These are phyloP conservation scores for Ilyonectria destructans DNA, from an alignment of 2,329 filamentous ascomycete genomes.

Conservation along the genomic window DNA sequence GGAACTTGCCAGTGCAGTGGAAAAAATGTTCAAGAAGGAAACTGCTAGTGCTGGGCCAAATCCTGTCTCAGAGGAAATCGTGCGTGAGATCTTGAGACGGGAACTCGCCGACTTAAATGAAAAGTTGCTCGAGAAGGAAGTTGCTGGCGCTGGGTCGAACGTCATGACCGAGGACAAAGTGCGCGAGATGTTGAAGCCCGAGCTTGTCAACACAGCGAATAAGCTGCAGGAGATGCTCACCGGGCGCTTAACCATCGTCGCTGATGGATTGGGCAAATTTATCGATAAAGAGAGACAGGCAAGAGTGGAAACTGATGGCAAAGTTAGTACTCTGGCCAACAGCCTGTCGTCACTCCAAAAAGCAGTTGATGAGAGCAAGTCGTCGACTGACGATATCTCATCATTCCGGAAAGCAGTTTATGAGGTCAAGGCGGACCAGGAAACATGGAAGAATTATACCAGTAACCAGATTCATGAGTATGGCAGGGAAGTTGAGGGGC, in stretches of 20 bases:
- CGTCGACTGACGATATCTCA: constrained; percentile 17
- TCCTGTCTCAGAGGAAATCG: constrained; percentile 25
- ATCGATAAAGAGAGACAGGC: constrained; percentile 42
- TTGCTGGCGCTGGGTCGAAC: neutral
- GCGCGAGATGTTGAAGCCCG: constrained; percentile 27
- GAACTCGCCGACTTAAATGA: constrained; percentile 29
- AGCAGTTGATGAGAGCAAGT: neutral
- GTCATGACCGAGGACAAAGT: constrained; percentile 30
- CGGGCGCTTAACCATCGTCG: constrained; percentile 19
- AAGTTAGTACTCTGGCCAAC: constrained; percentile 7
- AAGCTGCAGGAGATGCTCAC: constrained; percentile 17
- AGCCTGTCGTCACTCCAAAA: neutral
- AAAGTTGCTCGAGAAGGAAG: constrained; percentile 15
- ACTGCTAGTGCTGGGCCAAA: neutral
- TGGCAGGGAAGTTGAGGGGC: constrained; percentile 20
- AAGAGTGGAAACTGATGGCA: constrained; percentile 30
- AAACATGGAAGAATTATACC: constrained; percentile 1
- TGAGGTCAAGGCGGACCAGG: constrained; percentile 5
- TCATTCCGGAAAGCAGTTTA: constrained; percentile 14
- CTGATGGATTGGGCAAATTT: constrained; percentile 36
- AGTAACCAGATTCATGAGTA: constrained; percentile 5
- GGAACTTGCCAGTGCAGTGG: neutral
- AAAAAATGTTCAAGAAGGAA: neutral
- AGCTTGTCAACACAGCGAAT: constrained; percentile 27
- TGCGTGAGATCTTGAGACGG: constrained; percentile 27